Evolutionary conservation across 345 rosid genomes (phyloP).

Genomic region (thale cress (Arabidopsis thaliana)): DNA sequence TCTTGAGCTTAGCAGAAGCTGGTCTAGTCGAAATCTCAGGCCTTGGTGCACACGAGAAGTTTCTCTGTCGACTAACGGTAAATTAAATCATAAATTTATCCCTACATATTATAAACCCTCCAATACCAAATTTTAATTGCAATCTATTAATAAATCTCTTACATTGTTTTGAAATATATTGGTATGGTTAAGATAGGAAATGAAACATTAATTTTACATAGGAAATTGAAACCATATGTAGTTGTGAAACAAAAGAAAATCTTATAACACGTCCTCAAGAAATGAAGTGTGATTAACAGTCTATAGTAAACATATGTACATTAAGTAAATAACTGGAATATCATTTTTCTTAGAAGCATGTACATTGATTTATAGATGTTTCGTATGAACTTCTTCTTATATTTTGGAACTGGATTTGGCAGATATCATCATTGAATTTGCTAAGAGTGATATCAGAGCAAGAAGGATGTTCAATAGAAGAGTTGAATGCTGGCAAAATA

Average conservation of each 20-base stretch:
- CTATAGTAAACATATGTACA: background rate
- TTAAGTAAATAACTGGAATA: background rate
- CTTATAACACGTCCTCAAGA: no score
- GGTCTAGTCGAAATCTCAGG: constrained; percentile 89
- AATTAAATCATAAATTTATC: background rate
- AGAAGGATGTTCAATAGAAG: constrained; percentile 82
- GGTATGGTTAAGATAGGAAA: background rate
- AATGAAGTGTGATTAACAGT: background rate
- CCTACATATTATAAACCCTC: no score
- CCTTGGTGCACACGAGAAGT: constrained; percentile 75
- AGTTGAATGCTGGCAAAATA: constrained; percentile 78
- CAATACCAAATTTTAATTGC: background rate
- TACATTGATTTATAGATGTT: background rate
- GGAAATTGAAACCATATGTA: background rate
- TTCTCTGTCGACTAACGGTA: constrained; percentile 91
- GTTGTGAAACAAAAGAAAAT: no score
- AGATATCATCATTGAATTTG: constrained; percentile 89
- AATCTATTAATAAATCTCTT: background rate
- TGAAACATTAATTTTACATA: background rate
- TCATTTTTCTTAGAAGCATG: background rate
- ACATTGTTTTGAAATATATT: background rate
- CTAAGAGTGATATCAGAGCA: constrained; percentile 80
- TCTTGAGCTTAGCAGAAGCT: constrained; percentile 84
- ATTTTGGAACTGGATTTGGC: constrained; percentile 11
- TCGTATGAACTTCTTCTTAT: no score